Conservation (phyloP, 257 asterid species). For the Avicennia marina region DNA sequence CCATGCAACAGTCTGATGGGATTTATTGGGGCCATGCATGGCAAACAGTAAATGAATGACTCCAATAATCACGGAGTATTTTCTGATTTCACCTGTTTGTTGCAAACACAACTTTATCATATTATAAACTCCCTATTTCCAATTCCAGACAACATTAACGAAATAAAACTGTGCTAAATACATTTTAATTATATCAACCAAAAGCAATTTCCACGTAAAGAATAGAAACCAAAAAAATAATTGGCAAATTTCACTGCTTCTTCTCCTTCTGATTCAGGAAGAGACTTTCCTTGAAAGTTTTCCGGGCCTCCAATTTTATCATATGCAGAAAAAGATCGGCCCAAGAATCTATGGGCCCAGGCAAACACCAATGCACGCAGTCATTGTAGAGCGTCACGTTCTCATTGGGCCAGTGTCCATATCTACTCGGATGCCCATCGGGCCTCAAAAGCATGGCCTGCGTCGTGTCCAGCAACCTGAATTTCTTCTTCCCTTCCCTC, state of each 20-base stretch:
- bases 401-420: conserved; percentile 39
- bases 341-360: conserved; percentile 69
- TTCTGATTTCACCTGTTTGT: too few species aligned
- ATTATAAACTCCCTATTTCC: too few species aligned
- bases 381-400: conserved; percentile 39
- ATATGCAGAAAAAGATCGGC: conserved; percentile 52
- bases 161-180: too few species aligned
- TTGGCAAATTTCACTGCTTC: background rate
- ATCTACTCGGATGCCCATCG: conserved; percentile 68
- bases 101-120: too few species aligned
- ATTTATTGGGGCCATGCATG: too few species aligned
- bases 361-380: conserved; percentile 75
- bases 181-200: too few species aligned
- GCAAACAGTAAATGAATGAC: too few species aligned
- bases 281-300: conserved; percentile 22
- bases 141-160: too few species aligned
- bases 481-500: conserved; percentile 41
- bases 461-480: conserved; percentile 50
- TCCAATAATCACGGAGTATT: too few species aligned
- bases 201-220: too few species aligned
- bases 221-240: background rate
- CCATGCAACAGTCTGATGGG: too few species aligned
- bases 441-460: conserved; percentile 54
- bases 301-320: conserved; percentile 29
- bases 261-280: conserved; percentile 19